Base-by-base conservation (phyloP, 2,329 filamentous ascomycete species). In the Ophiocordyceps robertsii region DNA sequence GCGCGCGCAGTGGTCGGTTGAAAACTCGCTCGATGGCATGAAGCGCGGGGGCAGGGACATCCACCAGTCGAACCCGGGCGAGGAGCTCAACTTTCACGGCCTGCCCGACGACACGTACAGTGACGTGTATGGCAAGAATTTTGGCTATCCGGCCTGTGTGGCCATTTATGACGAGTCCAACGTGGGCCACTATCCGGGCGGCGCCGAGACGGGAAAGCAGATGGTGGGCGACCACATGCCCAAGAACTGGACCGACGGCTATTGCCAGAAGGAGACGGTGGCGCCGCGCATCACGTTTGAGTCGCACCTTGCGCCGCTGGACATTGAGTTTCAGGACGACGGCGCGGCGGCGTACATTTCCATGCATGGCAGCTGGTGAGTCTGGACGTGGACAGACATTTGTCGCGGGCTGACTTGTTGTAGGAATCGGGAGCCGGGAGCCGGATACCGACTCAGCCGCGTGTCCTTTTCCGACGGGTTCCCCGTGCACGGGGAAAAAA, bases 61-160 rank as follows among this genome's bases (percentile, higher is more conserved):
- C 38, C 77, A 82, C 51, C 61, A 75, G 48, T 65, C 80, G 48
- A 84, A 85, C 52, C 81, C 82, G 0, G 81, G 75, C 17, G 81
- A 86, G 54, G 79, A 85, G 57, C 59, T 86, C 56, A 85, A 86
- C 57, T 84, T 72, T 55, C 75, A 82, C 48, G 80, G 81, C 2
- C 69, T 67, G 40, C 64, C 83, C 31, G 52, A 49, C 43, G 49
- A 53, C 38, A 50, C 47, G 6, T 29, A 38, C 14, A 46, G 46
- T 44, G 39, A 43, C 3, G 17, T 51, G 11, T 49, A 54, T 16
- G 63, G 64, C 6, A 51, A 52, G 3, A 80, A 81, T 55, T 80
- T 74, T 49, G 79, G 79, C 9, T 83, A 82, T 50, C 79, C 79
- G 2, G 65, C 63, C 37, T 83, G 79, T 59, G 77, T 74, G 46